phyloP scores from a whole-genome alignment of 106 monocot genomes.

The Dioscorea dumetorum region DNA sequence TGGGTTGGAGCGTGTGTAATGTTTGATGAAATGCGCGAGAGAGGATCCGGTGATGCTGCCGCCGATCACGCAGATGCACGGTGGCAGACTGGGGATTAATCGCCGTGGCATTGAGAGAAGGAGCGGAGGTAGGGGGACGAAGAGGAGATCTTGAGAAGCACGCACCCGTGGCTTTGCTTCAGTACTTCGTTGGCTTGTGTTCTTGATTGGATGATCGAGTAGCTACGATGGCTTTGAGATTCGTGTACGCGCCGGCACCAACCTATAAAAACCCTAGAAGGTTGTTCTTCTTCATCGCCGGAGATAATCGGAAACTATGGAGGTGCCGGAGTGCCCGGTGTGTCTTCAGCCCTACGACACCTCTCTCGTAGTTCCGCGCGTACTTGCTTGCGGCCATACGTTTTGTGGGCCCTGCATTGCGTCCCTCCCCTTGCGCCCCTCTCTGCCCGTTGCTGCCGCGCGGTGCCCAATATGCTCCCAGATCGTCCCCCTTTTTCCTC shows the following conservation, averaged over 20 bases:
- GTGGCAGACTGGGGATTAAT: not conserved
- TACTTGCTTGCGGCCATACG: conserved; percentile 92
- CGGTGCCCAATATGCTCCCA: conserved; percentile 82
- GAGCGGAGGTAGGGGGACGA: not conserved
- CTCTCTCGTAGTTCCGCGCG: conserved; percentile 50
- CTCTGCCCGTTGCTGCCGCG: conserved; percentile 27
- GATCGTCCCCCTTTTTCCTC: conserved; percentile 50
- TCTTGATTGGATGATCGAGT: too few species aligned
- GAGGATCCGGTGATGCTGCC: conserved; percentile 78
- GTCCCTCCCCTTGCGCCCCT: conserved; percentile 22
- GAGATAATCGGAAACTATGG: not conserved
- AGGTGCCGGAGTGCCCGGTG: conserved; percentile 75
- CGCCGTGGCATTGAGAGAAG: too few species aligned
- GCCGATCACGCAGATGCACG: conserved; percentile 65
- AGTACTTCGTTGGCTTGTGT: not conserved
- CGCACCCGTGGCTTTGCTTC: not conserved
- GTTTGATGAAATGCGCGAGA: conserved; percentile 48
- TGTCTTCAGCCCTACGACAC: conserved; percentile 58
- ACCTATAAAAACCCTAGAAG: too few species aligned
- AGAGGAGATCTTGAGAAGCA: not conserved
- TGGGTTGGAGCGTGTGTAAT: conserved; percentile 26
- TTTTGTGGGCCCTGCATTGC: conserved; percentile 59
- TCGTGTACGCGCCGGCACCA: too few species aligned
- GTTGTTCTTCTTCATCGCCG: too few species aligned
- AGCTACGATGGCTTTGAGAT: too few species aligned